A percentile compares a stretch with the other conserved stretches of the same genome.
Evolutionary conservation across 1,284 basidiomycete species (phyloP).

Genomic region (Trametes sp.): DNA sequence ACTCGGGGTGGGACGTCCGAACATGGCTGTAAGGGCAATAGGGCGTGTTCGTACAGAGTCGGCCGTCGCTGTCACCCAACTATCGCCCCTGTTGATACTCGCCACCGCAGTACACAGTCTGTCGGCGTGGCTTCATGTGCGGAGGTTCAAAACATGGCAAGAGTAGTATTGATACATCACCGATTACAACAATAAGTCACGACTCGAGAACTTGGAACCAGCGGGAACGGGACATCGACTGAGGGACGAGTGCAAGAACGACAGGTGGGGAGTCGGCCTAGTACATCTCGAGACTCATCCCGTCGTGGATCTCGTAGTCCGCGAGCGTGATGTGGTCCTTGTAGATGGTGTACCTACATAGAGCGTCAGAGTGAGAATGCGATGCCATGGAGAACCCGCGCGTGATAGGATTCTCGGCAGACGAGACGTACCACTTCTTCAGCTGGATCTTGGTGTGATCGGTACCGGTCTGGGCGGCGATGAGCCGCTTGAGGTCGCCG

Average conservation of each 20-base stretch:
- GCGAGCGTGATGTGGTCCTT: conserved; percentile 94
- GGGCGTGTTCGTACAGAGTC: too few species aligned
- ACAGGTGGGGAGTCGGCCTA: conserved; percentile 46
- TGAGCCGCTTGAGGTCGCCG: conserved; percentile 95
- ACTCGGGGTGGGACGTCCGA: too few species aligned
- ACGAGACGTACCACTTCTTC: conserved; percentile 89
- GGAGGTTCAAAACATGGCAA: neutral
- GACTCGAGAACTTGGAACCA: too few species aligned
- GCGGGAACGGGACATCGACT: too few species aligned
- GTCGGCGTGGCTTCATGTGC: too few species aligned
- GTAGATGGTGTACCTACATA: conserved; percentile 84
- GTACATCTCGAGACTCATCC: conserved; percentile 95
- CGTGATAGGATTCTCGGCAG: too few species aligned
- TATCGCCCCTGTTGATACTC: too few species aligned
- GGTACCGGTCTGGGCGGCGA: conserved; percentile 96
- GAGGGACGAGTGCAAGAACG: too few species aligned
- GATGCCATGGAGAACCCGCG: too few species aligned
- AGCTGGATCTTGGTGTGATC: conserved; percentile 87
- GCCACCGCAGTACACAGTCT: too few species aligned
- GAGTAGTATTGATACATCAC: conserved; percentile 23
- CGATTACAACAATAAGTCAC: conserved; percentile 15
- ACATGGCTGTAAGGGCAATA: too few species aligned
- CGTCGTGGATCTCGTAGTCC: conserved; percentile 96
- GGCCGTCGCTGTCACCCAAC: too few species aligned
- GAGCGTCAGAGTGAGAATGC: neutral